phyloP scores from a whole-genome alignment of 192 early-diverging fungal genomes.

The Coemansia biformis region DNA sequence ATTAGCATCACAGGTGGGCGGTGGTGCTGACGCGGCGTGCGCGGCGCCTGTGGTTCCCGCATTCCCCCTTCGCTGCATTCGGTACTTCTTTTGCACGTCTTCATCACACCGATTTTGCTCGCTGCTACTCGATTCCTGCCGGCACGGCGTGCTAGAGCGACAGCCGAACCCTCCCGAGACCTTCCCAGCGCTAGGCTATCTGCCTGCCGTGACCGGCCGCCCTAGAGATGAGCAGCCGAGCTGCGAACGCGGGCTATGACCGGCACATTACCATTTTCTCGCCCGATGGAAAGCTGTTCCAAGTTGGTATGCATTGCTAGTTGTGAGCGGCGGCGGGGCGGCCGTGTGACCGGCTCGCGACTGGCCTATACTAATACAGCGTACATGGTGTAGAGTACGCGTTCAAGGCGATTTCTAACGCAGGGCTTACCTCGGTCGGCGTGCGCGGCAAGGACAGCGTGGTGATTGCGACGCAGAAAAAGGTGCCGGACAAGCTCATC shows the following conservation, averaged over 20 bases:
- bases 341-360: too few species aligned
- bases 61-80: too few species aligned
- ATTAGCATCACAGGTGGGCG: too few species aligned
- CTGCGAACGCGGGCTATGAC: constrained; percentile 79
- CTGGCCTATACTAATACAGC: too few species aligned
- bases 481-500: constrained; percentile 92
- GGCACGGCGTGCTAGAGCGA: too few species aligned
- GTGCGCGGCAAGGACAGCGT: constrained; percentile 92
- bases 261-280: constrained; percentile 99
- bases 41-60: too few species aligned
- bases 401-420: constrained; percentile 99
- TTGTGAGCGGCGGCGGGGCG: background rate
- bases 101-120: too few species aligned
- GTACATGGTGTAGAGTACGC: constrained; percentile 81
- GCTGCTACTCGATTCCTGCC: too few species aligned
- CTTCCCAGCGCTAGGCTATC: too few species aligned
- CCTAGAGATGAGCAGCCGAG: constrained; percentile 39
- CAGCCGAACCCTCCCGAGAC: too few species aligned
- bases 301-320: constrained; percentile 76
- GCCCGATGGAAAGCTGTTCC: constrained; percentile 97
- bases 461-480: constrained; percentile 96
- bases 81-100: background rate
- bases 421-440: constrained; percentile 92
- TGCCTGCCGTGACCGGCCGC: background rate
- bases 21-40: too few species aligned